phyloP scores from a whole-genome alignment of 257 asterid species.

The Nyctanthes arbortristis region DNA sequence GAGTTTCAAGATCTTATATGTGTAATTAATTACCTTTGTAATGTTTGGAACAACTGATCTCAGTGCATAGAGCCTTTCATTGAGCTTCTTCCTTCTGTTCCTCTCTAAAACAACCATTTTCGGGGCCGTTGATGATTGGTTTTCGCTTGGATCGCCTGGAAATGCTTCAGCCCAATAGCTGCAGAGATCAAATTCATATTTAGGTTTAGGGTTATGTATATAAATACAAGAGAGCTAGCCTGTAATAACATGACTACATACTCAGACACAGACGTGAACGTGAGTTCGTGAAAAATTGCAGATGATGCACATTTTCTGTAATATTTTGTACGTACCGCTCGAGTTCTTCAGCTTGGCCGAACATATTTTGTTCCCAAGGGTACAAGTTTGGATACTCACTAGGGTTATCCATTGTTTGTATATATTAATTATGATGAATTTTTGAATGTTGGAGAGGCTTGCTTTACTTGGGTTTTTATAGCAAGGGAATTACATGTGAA shows the following conservation, averaged over 20 bases:
- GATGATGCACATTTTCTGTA: too few relatives aligned
- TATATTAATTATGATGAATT: background rate
- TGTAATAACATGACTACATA: too few relatives aligned
- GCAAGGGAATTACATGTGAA: too few relatives aligned
- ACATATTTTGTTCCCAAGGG: conserved; percentile 39
- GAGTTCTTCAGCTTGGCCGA: conserved; percentile 39
- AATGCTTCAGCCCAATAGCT: conserved; percentile 49
- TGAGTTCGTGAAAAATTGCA: background rate
- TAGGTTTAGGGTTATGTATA: too few relatives aligned
- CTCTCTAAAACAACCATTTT: conserved; percentile 67
- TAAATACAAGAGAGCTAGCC: too few relatives aligned
- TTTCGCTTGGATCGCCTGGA: conserved; percentile 72
- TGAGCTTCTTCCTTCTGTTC: conserved; percentile 68
- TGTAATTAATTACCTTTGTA: too few relatives aligned
- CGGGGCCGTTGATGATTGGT: conserved; percentile 45
- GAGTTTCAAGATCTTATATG: too few relatives aligned
- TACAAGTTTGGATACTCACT: conserved; percentile 33
- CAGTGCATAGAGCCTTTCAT: conserved; percentile 61
- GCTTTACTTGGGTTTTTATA: too few relatives aligned
- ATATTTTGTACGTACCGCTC: conserved; percentile 26
- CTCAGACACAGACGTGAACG: too few relatives aligned
- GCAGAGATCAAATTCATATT: too few relatives aligned
- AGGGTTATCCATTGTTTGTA: conserved; percentile 30
- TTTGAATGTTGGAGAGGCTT: too few relatives aligned
- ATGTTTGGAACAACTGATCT: conserved; percentile 73